Evolutionary conservation across 2,329 filamentous ascomycete species (phyloP).

Genomic region (Claviceps paspali): DNA sequence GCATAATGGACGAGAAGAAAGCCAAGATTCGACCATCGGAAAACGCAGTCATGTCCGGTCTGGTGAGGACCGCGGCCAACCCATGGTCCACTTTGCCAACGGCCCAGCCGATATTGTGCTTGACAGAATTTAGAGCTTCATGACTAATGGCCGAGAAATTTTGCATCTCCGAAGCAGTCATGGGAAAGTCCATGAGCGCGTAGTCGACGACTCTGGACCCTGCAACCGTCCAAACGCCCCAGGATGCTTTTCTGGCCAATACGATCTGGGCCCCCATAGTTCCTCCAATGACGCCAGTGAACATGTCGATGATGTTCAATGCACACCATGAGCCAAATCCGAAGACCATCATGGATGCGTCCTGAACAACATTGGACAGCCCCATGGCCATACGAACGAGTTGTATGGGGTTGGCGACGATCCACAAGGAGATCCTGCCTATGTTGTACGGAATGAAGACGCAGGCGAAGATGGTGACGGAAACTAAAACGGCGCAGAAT

Average conservation of each 20-base stretch:
- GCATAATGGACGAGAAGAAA: neutral
- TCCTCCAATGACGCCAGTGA: conserved; percentile 20
- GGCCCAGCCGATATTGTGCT: conserved; percentile 31
- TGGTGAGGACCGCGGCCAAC: conserved; percentile 27
- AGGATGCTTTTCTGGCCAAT: conserved; percentile 23
- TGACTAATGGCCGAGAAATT: conserved; percentile 67
- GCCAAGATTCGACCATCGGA: conserved; percentile 7
- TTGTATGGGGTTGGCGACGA: conserved; percentile 65
- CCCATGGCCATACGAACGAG: conserved; percentile 59
- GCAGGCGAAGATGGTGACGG: conserved; percentile 69
- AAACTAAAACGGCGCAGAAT: conserved; percentile 83
- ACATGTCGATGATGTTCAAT: conserved; percentile 24
- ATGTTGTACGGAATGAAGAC: conserved; percentile 87
- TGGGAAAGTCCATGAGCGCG: conserved; percentile 33
- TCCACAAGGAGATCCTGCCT: conserved; percentile 68
- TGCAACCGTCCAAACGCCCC: conserved; percentile 26
- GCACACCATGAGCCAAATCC: conserved; percentile 35
- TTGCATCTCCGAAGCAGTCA: conserved; percentile 49
- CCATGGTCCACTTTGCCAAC: conserved; percentile 23
- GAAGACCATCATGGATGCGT: conserved; percentile 50
- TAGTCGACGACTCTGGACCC: conserved; percentile 33
- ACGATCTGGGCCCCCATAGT: conserved; percentile 16
- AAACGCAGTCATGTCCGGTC: conserved; percentile 21
- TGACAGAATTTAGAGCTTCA: conserved; percentile 47
- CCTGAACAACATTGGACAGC: conserved; percentile 64